Conservation (phyloP, 495 filamentous ascomycete genomes). For the Podospora appendiculata region DNA sequence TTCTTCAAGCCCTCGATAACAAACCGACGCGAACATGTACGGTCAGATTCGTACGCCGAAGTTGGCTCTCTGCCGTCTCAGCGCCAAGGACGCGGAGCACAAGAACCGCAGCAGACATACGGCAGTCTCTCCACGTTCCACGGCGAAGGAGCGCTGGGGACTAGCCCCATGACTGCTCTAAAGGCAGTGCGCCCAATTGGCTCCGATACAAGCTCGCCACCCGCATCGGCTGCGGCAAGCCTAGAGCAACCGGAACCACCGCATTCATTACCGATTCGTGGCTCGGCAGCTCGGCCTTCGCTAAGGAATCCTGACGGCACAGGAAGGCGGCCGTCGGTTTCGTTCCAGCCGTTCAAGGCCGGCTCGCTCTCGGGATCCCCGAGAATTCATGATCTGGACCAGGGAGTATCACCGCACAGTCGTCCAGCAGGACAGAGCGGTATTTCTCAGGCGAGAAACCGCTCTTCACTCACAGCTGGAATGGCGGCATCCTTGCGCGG, state of each 20-base stretch:
- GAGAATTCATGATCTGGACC: slow-evolving; percentile 28
- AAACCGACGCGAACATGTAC: slow-evolving; percentile 21
- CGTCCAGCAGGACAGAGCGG: slow-evolving; percentile 43
- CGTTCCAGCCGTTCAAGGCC: slow-evolving; percentile 91
- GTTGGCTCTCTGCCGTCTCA: slow-evolving; percentile 67
- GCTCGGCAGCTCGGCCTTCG: slow-evolving; percentile 26
- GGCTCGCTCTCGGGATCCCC: slow-evolving; percentile 91
- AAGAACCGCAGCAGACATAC: slow-evolving; percentile 73
- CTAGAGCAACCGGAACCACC: slow-evolving; percentile 28
- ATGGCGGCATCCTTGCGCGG: slow-evolving; percentile 58
- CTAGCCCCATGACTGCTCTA: slow-evolving; percentile 82
- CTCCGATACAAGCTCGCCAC: slow-evolving; percentile 54
- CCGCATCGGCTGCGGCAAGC: slow-evolving; percentile 52
- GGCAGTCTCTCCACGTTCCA: slow-evolving; percentile 93
- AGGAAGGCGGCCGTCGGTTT: slow-evolving; percentile 66
- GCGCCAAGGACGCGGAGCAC: slow-evolving; percentile 37
- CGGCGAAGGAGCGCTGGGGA: slow-evolving; percentile 63
- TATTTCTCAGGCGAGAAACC: slow-evolving; percentile 56
- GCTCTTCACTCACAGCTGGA: slow-evolving; percentile 56
- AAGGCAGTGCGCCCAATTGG: slow-evolving; percentile 54
- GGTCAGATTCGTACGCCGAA: slow-evolving; percentile 41
- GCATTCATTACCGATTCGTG: slow-evolving; percentile 38
- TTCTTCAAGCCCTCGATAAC: slow-evolving; percentile 70
- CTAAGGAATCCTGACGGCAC: slow-evolving; percentile 36
- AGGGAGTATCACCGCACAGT: slow-evolving; percentile 51